Percentiles rank a stretch among this genome's conserved stretches.
Conservation (phyloP, 495 filamentous ascomycete species). For the Lindgomyces ingoldianus region DNA sequence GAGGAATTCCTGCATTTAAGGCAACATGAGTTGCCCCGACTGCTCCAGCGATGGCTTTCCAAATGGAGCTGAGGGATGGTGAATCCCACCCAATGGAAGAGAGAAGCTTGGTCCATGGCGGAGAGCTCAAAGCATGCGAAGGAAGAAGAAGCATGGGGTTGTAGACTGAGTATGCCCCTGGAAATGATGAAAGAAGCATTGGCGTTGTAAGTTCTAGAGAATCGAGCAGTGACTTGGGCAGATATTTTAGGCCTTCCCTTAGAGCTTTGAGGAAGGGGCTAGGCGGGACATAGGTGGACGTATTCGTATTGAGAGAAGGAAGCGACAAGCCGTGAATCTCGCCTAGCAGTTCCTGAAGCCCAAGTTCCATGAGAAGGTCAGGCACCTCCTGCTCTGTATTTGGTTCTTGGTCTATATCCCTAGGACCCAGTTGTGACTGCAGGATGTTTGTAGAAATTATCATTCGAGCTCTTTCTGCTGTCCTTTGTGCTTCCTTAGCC, state of each 20-base stretch:
- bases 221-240: slow-evolving; percentile 13
- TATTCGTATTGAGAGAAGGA: not conserved
- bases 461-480: not conserved
- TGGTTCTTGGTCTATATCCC: not conserved
- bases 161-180: slow-evolving; percentile 69
- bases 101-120: slow-evolving; percentile 54
- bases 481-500: not conserved
- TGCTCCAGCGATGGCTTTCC: slow-evolving; percentile 49
- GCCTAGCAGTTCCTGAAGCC: slow-evolving; percentile 1
- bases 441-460: slow-evolving; percentile 15
- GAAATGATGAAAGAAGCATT: slow-evolving; percentile 46
- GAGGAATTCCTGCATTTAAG: slow-evolving; percentile 70
- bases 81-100: not conserved
- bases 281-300: not conserved
- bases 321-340: not conserved
- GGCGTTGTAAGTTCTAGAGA: slow-evolving; percentile 8
- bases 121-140: slow-evolving; percentile 55
- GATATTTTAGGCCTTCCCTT: slow-evolving; percentile 1
- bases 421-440: not conserved
- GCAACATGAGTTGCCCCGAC: slow-evolving; percentile 68
- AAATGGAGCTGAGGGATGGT: slow-evolving; percentile 49
- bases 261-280: slow-evolving; percentile 22
- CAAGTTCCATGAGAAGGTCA: not conserved
- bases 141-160: slow-evolving; percentile 70
- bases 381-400: not conserved